Evolutionary conservation across 2,329 filamentous ascomycete species (phyloP).

Genomic region (Bipolaris sorokiniana): DNA sequence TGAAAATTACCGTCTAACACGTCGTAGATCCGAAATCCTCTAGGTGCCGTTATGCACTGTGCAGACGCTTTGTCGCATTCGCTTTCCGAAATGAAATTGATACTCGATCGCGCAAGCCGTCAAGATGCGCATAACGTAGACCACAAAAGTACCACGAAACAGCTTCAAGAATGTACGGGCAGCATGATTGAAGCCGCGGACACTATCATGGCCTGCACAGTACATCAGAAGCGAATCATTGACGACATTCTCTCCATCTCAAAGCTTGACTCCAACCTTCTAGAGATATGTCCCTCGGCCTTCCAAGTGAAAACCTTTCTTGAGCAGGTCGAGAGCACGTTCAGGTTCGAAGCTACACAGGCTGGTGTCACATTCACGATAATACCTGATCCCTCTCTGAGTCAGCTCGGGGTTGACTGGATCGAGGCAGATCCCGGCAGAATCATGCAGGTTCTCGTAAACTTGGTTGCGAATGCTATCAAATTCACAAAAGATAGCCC

Average conservation of each 20-base stretch:
- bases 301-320: constrained; percentile 23
- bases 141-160: not conserved
- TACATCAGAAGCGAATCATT: constrained; percentile 37
- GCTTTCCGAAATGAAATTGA: constrained; percentile 2
- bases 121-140: not conserved
- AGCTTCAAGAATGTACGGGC: not conserved
- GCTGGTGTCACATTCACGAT: constrained; percentile 17
- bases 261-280: constrained; percentile 26
- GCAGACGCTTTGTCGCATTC: constrained; percentile 3
- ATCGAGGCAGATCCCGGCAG: constrained; percentile 18
- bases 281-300: constrained; percentile 24
- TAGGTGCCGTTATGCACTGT: constrained; percentile 8
- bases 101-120: not conserved
- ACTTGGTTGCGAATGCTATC: constrained; percentile 40
- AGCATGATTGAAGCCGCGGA: constrained; percentile 23
- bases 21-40: constrained; percentile 2
- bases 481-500: constrained; percentile 34
- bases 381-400: constrained; percentile 15
- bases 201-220: constrained; percentile 34
- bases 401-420: constrained; percentile 15
- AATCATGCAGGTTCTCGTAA: constrained; percentile 32
- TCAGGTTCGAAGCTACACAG: constrained; percentile 23
- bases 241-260: constrained; percentile 28
- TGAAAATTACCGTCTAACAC: not conserved
- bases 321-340: constrained; percentile 26